A percentile compares a stretch with the other conserved stretches of the same genome.
Conservation (phyloP, 805 yeast species). For the Metschnikowia borealis region DNA sequence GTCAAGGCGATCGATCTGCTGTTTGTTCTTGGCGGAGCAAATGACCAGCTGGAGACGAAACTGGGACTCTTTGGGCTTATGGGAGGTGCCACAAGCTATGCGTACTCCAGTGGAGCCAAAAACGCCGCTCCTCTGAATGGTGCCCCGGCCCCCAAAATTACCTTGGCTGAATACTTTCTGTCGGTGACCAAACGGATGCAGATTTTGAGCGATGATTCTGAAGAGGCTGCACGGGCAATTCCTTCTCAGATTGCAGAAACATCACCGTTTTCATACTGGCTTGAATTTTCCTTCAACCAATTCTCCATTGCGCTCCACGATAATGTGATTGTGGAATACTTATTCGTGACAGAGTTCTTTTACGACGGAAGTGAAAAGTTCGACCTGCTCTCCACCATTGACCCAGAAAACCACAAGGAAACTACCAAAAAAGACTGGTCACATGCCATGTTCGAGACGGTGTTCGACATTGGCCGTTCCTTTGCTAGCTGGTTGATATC, state of each 20-base stretch:
- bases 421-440: conserved; percentile 27
- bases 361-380: conserved; percentile 40
- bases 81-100: conserved; percentile 6
- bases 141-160: conserved; percentile 11
- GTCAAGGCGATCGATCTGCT: conserved; percentile 52
- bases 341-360: conserved; percentile 71
- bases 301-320: conserved; percentile 71
- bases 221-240: conserved; percentile 43
- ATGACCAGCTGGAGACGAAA: conserved; percentile 16
- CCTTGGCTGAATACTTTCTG: conserved; percentile 48
- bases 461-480: conserved; percentile 41
- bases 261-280: conserved; percentile 58
- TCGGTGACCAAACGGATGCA: conserved; percentile 56
- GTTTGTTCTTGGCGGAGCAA: conserved; percentile 49
- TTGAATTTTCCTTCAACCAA: conserved; percentile 71
- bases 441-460: conserved; percentile 33
- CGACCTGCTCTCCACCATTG: conserved; percentile 19
- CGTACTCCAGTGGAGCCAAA: background rate
- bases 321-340: conserved; percentile 72
- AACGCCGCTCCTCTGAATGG: conserved; percentile 1
- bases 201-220: conserved; percentile 35
- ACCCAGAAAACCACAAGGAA: conserved; percentile 7
- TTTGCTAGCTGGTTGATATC: conserved; percentile 42
- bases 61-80: conserved; percentile 14
- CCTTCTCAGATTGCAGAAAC: conserved; percentile 84